phyloP scores from a whole-genome alignment of 2,329 filamentous ascomycete genomes.

The Penicillium vulpinum region DNA sequence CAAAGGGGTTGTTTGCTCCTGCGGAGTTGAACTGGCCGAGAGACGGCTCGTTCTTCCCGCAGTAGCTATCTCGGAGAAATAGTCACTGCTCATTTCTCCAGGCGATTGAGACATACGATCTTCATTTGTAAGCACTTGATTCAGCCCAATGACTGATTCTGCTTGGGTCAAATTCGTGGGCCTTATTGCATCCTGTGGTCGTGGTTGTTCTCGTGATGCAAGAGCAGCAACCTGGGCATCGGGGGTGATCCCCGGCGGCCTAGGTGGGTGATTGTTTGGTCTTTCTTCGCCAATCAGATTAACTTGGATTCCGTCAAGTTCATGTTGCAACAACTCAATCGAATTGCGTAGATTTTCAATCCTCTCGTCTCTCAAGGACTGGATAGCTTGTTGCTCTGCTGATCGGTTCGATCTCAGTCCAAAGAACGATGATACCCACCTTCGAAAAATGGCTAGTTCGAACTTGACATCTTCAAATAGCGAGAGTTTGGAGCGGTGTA shows the following conservation, averaged over 20 bases:
- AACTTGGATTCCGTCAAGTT: conserved; percentile 25
- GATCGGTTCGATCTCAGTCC: conserved; percentile 22
- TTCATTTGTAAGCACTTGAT: conserved; percentile 33
- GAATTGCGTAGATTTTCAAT: conserved; percentile 32
- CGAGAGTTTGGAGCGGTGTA: conserved; percentile 37
- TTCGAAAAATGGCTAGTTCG: conserved; percentile 34
- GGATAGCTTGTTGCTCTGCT: conserved; percentile 16
- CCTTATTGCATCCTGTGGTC: conserved; percentile 13
- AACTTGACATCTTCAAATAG: conserved; percentile 40
- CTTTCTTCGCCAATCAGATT: conserved; percentile 12
- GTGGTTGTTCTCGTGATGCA: conserved; percentile 5
- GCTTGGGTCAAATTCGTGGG: conserved; percentile 9
- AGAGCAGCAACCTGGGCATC: conserved; percentile 14
- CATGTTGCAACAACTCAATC: conserved; percentile 34
- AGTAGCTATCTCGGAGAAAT: conserved; percentile 31
- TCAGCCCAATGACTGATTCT: conserved; percentile 12
- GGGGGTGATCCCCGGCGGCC: conserved; percentile 19
- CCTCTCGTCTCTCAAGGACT: conserved; percentile 23
- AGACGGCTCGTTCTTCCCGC: conserved; percentile 24
- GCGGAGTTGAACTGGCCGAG: conserved; percentile 15
- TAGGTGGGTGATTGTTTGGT: conserved; percentile 11
- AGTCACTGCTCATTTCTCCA: conserved; percentile 37
- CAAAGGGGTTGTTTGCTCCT: conserved; percentile 13
- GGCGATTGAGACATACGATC: conserved; percentile 42
- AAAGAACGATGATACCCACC: conserved; percentile 36